Conservation (phyloP, 169 alveolate species). For the Eimeria necatrix region DNA sequence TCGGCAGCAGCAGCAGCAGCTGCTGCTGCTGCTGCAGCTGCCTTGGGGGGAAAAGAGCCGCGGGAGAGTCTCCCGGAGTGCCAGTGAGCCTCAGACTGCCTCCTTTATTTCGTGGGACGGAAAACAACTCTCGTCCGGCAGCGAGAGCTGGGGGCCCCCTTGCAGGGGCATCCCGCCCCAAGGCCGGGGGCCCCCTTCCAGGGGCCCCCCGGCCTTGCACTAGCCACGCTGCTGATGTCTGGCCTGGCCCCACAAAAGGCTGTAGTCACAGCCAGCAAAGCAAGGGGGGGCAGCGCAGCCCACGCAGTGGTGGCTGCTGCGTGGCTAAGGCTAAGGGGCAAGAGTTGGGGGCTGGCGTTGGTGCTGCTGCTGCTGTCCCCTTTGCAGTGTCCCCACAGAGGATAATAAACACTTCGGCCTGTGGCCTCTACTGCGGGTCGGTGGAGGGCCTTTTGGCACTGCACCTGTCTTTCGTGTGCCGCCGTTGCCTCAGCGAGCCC, state of each 20-base stretch:
- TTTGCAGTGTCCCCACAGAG: not conserved
- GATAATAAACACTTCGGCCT: not conserved
- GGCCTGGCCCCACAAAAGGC: no score
- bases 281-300: not conserved
- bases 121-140: no score
- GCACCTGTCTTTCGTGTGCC: slow-evolving; percentile 14
- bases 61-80: not conserved
- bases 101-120: not conserved
- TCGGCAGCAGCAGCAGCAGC: not conserved
- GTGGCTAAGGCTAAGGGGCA: not conserved
- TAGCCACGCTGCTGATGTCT: no score
- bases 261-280: not conserved
- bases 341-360: not conserved
- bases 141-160: no score
- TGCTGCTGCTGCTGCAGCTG: not conserved
- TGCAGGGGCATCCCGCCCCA: no score
- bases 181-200: not conserved
- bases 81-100: not conserved
- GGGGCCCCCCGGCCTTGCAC: not conserved
- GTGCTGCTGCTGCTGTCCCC: not conserved
- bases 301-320: not conserved
- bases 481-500: slow-evolving; percentile 24
- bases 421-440: not conserved
- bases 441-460: not conserved
- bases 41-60: no score